Evolutionary conservation across 2,329 filamentous ascomycete species (phyloP), one percentile per base, ranked within the genome.

Genomic region (Aspergillus viridinutans): DNA sequence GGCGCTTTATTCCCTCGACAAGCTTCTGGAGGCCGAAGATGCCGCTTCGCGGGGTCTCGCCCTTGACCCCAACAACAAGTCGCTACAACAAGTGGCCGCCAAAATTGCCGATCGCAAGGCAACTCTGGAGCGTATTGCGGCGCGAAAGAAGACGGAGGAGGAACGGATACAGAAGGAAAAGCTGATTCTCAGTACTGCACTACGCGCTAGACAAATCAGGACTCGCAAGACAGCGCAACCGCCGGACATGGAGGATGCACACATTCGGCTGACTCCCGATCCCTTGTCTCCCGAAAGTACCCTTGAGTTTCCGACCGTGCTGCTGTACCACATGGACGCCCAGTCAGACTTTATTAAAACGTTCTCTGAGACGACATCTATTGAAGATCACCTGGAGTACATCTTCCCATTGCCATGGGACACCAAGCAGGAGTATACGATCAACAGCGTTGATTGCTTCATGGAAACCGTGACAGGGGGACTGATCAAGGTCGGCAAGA

Each of bases 321-420:
- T 99, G 55, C 80, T 99, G 55, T 99, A 99, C 72, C 93, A 94
- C 4, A 78, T 88, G 61, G 82, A 90, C 59, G 81, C 88, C 49
- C 87, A 97, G 78, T 89, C 86, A 1, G 94, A 99, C 73, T 94
- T 99, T 67, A 83, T 99, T 74, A 96, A 96, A 78, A 84, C 85
- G 0, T 94, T 96, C 66, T 81, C 82, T 53, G 94, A 97, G 79
- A 85, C 82, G 58, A 86, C 94, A 64, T 83, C 82, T 17, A 79
- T 97, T 28, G 81, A 81, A 7, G 86, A 93, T 63, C 92, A 97
- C 73, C 79, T 99, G 51, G 80, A 81, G 3, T 96, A 97, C 68
- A 87, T 97, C 9, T 84, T 99, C 57, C 93, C 92, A 2, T 74
- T 92, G 67, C 91, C 92, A 12, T 99, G 94, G 94, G 94, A 97